Percentiles rank a stretch among this genome's conserved stretches.
phyloP scores from a whole-genome alignment of 2,329 filamentous ascomycete genomes.

The Dendrostoma leiphaemia region DNA sequence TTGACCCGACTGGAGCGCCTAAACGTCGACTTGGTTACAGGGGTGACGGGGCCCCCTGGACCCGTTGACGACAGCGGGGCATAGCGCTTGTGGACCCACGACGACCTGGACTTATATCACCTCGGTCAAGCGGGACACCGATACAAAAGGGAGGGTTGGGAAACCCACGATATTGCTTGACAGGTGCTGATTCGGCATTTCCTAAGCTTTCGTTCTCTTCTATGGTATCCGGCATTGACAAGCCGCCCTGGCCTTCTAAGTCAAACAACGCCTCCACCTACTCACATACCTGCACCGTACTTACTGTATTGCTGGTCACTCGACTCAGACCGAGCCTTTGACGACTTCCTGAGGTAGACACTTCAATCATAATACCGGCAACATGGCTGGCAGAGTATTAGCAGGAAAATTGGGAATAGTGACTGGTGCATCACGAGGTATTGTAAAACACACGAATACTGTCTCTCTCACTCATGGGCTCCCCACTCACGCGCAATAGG shows the following conservation, averaged over 20 bases:
- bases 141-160: neutral
- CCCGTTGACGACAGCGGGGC: constrained; percentile 4
- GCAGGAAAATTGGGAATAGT: constrained; percentile 22
- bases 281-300: neutral
- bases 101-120: neutral
- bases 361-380: neutral
- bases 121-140: constrained; percentile 10
- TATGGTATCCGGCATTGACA: neutral
- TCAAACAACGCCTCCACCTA: too few species aligned
- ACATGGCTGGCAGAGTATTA: constrained; percentile 18
- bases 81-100: constrained; percentile 1
- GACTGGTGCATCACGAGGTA: constrained; percentile 65
- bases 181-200: neutral
- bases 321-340: too few species aligned
- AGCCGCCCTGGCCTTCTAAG: too few species aligned
- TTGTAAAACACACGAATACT: constrained; percentile 3
- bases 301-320: too few species aligned
- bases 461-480: neutral
- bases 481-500: constrained; percentile 45
- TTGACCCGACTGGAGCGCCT: constrained; percentile 21
- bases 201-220: neutral
- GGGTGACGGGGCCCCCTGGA: neutral
- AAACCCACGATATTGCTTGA: constrained; percentile 10
- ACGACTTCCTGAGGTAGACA: too few species aligned
- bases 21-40: neutral